Conservation (phyloP, 192 early-diverging fungal species). For the Coemansia sp. region DNA sequence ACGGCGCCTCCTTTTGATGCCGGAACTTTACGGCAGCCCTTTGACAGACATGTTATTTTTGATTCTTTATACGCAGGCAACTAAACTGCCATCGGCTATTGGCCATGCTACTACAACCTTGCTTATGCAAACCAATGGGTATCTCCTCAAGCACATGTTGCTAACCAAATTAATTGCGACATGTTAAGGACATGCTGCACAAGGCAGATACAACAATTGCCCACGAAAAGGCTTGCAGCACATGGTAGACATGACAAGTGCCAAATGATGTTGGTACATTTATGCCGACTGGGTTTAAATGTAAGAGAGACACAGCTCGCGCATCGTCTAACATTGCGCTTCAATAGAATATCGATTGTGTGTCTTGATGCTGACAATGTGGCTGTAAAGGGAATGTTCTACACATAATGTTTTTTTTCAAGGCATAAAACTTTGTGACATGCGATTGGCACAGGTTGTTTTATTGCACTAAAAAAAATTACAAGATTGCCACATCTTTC, state of each 20-base stretch:
- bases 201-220: not conserved
- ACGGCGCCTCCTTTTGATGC: constrained; percentile 10
- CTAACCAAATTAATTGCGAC: not conserved
- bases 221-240: not conserved
- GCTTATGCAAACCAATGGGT: not conserved
- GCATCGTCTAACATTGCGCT: not conserved
- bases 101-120: not conserved
- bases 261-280: not conserved
- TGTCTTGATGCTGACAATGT: not conserved
- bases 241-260: not conserved
- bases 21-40: not conserved
- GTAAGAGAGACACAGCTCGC: not conserved
- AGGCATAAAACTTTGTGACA: not conserved
- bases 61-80: not conserved
- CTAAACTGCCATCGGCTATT: not conserved
- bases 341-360: not conserved
- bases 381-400: not conserved
- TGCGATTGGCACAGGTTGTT: constrained; percentile 2
- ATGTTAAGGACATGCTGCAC: not conserved
- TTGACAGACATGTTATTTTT: not conserved
- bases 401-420: not conserved
- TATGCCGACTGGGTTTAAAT: not conserved
- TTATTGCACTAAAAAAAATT: not conserved
- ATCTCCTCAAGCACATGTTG: not conserved
- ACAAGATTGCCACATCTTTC: not conserved